phyloP scores from a whole-genome alignment of 257 asterid genomes.

The Jacaranda copaia region DNA sequence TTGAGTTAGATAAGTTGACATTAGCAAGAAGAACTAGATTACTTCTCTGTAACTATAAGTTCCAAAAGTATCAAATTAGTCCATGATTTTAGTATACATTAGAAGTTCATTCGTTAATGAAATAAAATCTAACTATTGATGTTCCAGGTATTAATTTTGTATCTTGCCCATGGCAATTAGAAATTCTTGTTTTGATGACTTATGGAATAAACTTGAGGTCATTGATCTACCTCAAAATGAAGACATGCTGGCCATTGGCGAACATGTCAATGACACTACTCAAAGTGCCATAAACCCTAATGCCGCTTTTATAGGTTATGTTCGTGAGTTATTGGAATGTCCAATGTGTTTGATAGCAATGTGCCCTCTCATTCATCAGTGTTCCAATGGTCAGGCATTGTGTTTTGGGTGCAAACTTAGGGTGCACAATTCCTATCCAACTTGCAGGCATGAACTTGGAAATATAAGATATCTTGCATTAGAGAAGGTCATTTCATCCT shows the following conservation, averaged over 20 bases:
- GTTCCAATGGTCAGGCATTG: constrained; percentile 69
- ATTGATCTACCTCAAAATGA: constrained; percentile 56
- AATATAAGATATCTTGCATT: constrained; percentile 68
- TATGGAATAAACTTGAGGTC: constrained; percentile 47
- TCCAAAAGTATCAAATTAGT: too few relatives aligned
- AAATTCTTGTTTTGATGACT: constrained; percentile 47
- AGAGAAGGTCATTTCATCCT: constrained; percentile 69
- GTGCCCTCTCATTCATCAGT: constrained; percentile 62
- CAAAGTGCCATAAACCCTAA: constrained; percentile 51
- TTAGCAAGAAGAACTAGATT: too few relatives aligned
- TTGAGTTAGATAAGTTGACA: too few relatives aligned
- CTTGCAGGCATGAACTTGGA: constrained; percentile 77
- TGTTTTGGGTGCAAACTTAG: constrained; percentile 72
- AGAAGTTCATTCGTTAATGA: too few relatives aligned
- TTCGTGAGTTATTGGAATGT: constrained; percentile 57
- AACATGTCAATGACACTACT: constrained; percentile 44
- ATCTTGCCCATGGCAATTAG: not conserved
- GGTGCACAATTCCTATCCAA: constrained; percentile 71
- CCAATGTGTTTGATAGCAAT: constrained; percentile 59
- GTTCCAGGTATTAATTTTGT: too few relatives aligned
- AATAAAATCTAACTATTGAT: too few relatives aligned
- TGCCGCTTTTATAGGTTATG: constrained; percentile 49
- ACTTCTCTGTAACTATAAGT: too few relatives aligned
- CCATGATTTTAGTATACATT: too few relatives aligned
- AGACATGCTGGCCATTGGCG: constrained; percentile 44